phyloP scores from a whole-genome alignment of 345 rosid species.

The Triadica sebifera region DNA sequence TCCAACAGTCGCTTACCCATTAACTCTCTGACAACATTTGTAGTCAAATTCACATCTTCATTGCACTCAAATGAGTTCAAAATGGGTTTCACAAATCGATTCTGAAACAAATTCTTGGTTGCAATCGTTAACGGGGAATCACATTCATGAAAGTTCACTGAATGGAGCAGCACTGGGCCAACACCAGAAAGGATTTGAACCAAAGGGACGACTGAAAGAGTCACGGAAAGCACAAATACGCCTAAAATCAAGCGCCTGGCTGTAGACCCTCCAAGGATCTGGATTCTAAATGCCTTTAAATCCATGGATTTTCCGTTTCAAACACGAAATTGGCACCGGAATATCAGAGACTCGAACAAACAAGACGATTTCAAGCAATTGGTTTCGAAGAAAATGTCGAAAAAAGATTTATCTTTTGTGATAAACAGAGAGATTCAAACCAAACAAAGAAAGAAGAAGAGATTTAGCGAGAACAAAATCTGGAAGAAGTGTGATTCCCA shows the following conservation, averaged over 20 bases:
- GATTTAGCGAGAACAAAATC: constrained; percentile 89
- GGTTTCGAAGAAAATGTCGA: constrained; percentile 1
- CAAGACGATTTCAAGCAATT: not conserved
- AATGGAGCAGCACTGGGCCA: constrained; percentile 33
- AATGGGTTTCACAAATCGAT: constrained; percentile 43
- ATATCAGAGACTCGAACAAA: constrained; percentile 5
- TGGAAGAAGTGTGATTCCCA: constrained; percentile 98
- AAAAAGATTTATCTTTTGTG: not conserved
- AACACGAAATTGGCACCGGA: constrained; percentile 7
- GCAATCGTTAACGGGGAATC: constrained; percentile 30
- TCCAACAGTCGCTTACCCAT: constrained; percentile 45
- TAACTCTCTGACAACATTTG: constrained; percentile 53
- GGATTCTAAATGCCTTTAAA: constrained; percentile 42
- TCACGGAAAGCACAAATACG: constrained; percentile 45
- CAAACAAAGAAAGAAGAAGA: constrained; percentile 12
- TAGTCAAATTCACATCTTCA: constrained; percentile 48
- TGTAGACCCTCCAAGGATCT: constrained; percentile 45
- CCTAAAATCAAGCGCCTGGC: constrained; percentile 65
- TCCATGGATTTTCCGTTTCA: constrained; percentile 41
- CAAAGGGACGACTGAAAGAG: constrained; percentile 55
- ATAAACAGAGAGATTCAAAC: constrained; percentile 39
- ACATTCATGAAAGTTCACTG: constrained; percentile 37
- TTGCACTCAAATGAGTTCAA: constrained; percentile 47
- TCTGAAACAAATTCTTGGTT: constrained; percentile 27
- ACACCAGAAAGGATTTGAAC: constrained; percentile 45